Evolutionary conservation across 306 rosid genomes (phyloP).

Genomic region (Vigna unguiculata): DNA sequence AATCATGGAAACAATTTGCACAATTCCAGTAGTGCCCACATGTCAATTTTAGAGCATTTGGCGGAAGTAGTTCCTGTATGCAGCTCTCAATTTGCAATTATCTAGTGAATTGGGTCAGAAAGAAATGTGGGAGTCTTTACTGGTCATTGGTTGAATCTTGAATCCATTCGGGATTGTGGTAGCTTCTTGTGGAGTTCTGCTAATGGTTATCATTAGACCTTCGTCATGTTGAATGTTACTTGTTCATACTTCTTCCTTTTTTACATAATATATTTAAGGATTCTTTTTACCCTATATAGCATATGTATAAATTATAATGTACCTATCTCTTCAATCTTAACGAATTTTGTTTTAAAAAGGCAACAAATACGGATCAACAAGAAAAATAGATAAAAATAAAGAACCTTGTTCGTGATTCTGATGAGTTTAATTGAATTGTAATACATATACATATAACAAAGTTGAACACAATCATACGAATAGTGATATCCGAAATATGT

Average conservation of each 20-base stretch:
- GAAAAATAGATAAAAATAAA: not conserved
- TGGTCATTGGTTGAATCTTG: not conserved
- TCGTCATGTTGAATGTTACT: not conserved
- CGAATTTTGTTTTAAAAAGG: not conserved
- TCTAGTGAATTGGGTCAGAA: not conserved
- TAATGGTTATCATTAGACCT: not conserved
- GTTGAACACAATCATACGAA: no score
- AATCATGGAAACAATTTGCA: not conserved
- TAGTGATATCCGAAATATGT: not conserved
- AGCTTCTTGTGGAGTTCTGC: not conserved
- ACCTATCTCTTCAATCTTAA: conserved; percentile 12
- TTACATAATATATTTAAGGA: not conserved
- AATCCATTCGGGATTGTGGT: not conserved
- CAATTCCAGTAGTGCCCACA: not conserved
- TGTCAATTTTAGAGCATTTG: not conserved
- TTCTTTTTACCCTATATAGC: not conserved
- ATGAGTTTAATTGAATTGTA: not conserved
- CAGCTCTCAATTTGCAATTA: not conserved
- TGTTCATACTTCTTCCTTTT: not conserved
- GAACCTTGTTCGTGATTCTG: not conserved
- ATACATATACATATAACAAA: no score
- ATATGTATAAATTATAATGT: no score
- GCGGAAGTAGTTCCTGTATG: not conserved
- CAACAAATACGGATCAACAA: not conserved
- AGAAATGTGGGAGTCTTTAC: not conserved